These are phyloP conservation scores for Rhodotorula glutinis DNA, from an alignment of 1,284 basidiomycete genomes.

Conservation along the genomic window DNA sequence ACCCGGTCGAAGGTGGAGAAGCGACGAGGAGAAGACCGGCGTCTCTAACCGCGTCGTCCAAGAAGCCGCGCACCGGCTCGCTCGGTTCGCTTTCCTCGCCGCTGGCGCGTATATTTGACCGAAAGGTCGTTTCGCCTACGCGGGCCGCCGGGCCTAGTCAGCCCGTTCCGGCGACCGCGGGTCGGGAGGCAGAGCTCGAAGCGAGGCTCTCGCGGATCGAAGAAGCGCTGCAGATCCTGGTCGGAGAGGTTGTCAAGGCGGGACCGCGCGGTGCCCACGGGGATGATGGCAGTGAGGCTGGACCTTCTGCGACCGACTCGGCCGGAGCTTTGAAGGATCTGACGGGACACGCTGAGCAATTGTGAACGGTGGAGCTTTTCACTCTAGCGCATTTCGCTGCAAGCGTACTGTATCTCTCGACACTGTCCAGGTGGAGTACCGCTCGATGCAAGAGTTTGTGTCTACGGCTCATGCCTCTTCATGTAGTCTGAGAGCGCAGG, in stretches of 20 bases:
- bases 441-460: too few relatives aligned
- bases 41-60: background rate
- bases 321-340: conserved; percentile 17
- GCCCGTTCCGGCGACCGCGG: background rate
- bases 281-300: background rate
- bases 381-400: background rate
- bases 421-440: too few relatives aligned
- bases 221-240: conserved; percentile 23
- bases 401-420: too few relatives aligned
- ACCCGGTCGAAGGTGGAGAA: background rate
- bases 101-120: conserved; percentile 15
- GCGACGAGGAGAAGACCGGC: background rate
- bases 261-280: background rate
- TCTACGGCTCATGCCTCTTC: conserved; percentile 19
- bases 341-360: conserved; percentile 1
- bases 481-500: conserved; percentile 23
- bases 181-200: background rate
- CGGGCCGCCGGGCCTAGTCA: background rate
- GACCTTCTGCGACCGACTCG: background rate
- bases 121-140: background rate
- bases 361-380: background rate
- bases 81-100: conserved; percentile 10
- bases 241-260: conserved; percentile 26
- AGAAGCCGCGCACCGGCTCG: background rate
- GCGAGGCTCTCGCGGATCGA: conserved; percentile 29